Conservation (phyloP, 306 rosid genomes). For the Mimosa bimucronata region DNA sequence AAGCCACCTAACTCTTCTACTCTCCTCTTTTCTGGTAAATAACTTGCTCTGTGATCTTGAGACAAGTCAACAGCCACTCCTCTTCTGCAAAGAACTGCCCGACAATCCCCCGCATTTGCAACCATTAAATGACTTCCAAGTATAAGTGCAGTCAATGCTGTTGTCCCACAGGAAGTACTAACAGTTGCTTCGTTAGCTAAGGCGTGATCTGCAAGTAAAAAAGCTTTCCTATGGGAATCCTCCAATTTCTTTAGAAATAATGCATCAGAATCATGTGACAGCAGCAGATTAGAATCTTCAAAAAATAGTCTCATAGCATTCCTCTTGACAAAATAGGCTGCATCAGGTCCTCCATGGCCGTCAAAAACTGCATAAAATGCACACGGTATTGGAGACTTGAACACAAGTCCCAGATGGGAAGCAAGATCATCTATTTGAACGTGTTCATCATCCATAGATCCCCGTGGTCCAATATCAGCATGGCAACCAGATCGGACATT, state of each 20-base stretch:
- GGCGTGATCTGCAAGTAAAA: conserved; percentile 77
- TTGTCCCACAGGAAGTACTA: conserved; percentile 78
- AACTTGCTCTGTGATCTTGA: conserved; percentile 70
- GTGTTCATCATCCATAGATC: conserved; percentile 92
- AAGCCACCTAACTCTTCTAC: conserved; percentile 73
- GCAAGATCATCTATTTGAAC: conserved; percentile 79
- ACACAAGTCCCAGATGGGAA: conserved; percentile 60
- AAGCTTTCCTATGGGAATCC: conserved; percentile 75
- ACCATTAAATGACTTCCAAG: conserved; percentile 83
- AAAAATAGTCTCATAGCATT: conserved; percentile 80
- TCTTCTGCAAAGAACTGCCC: conserved; percentile 90
- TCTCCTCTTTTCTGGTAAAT: conserved; percentile 64
- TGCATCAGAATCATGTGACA: conserved; percentile 53
- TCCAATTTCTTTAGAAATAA: conserved; percentile 63
- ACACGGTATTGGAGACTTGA: conserved; percentile 54
- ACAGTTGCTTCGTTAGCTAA: conserved; percentile 69
- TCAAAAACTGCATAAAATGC: conserved; percentile 93
- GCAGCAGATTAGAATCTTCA: conserved; percentile 70
- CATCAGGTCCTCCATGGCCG: conserved; percentile 95
- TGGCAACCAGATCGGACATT: conserved; percentile 78
- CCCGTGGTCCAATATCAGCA: conserved; percentile 71
- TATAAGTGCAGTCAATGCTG: conserved; percentile 85
- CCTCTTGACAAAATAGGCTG: conserved; percentile 80
- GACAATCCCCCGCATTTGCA: conserved; percentile 96
- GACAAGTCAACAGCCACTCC: conserved; percentile 85